phyloP scores from a whole-genome alignment of 805 yeast genomes.

The Saccharomycopsis javanensis region DNA sequence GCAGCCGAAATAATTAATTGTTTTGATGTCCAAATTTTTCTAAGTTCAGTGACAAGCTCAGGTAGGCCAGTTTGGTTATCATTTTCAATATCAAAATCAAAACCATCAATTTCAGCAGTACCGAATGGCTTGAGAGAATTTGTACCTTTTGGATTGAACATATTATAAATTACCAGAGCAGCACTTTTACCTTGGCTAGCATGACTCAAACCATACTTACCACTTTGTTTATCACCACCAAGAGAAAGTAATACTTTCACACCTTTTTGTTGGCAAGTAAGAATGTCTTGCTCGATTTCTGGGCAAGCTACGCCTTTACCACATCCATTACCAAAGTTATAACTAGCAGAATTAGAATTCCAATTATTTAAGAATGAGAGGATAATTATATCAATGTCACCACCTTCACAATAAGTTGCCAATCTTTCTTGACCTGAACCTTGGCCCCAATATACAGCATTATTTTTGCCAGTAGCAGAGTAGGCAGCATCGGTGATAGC shows the following conservation, averaged over 20 bases:
- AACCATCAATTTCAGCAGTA: constrained; percentile 15
- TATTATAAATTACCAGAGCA: constrained; percentile 52
- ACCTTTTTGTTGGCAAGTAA: constrained; percentile 68
- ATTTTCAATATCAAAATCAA: constrained; percentile 23
- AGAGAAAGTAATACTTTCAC: constrained; percentile 68
- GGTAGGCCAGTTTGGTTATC: constrained; percentile 39
- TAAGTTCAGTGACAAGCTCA: constrained; percentile 32
- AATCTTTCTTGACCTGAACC: constrained; percentile 37
- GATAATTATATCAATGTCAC: constrained; percentile 37
- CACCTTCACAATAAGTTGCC: constrained; percentile 42
- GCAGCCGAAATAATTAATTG: constrained; percentile 50
- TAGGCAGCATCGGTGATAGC: constrained; percentile 8
- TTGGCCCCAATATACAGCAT: constrained; percentile 70
- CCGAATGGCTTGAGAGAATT: constrained; percentile 15
- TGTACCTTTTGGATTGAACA: constrained; percentile 36
- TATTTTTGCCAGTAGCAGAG: constrained; percentile 29
- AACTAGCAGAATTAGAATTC: constrained; percentile 20
- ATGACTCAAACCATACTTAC: constrained; percentile 70
- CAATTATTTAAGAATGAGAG: constrained; percentile 22
- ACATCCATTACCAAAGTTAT: constrained; percentile 39
- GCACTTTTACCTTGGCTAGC: constrained; percentile 65
- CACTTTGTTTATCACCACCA: constrained; percentile 54
- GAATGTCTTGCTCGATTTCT: constrained; percentile 54
- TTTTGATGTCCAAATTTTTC: constrained; percentile 31
- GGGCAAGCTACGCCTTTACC: constrained; percentile 7